Evolutionary conservation across 148 eudicot species (phyloP), one percentile per base, ranked within the genome.

Genomic region (Suaeda aralocaspica): DNA sequence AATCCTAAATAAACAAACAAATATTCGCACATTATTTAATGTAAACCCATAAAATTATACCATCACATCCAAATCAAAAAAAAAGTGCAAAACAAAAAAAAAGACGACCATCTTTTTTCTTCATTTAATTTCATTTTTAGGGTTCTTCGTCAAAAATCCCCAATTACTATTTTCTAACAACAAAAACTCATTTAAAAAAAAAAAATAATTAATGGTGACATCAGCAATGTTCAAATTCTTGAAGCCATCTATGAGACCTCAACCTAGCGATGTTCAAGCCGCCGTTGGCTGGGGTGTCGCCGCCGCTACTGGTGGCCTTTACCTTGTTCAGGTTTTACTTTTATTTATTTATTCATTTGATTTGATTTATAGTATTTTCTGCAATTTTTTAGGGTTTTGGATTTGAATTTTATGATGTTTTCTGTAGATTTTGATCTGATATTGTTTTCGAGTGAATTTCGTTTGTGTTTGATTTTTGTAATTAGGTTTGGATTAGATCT

Each of bases 251-350:
- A 67, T 60, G 77, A 76, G 74, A 21, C 82, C 80, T 26, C 84
- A 86, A 41, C 10, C 85, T 56, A 42, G 79, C 31, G 88, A 85
- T 52, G 6, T 90, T 29, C 84, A 87, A 82, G 87, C 96, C 62
- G 96, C 92, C 76, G 90, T 82, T 62, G 79, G 77, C 5, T 90
- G 96, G 96, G 96, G 96, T 41, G 81, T 81, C 69, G 90, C 92
- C 69, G 92, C 84, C 76, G 78, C 71, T 53, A 56, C 86, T 65
- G 70, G 73, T 56, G 96, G 86, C 41, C 39, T 88, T 63, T 87
- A 79, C 55, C 65, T 90, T 51, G 81, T 90, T 66, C 96, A 90
- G 92, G 96, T 90, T 9, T 36, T 36, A 8, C 24, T 19, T 42
- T 62, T 78, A 55, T 39, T 24, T 26, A 33, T 75, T 73, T 22